Evolutionary conservation across 176 grass and related monocot species (phyloP).

Genomic region (Triticum monococcum): DNA sequence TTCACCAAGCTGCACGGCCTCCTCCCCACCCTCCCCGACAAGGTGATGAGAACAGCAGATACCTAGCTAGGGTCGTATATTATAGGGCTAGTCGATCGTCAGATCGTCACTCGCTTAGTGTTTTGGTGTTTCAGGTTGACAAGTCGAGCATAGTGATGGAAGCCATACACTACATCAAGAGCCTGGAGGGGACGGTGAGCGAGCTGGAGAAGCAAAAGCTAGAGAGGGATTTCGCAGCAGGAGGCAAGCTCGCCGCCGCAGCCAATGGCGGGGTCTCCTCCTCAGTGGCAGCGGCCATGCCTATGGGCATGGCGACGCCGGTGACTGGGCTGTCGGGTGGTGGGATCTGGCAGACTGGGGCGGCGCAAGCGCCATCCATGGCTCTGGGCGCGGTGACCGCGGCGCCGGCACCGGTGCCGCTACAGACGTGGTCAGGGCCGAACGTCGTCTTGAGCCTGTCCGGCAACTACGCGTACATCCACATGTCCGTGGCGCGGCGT

Average conservation of each 20-base stretch:
- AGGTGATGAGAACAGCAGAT: not conserved
- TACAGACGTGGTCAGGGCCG: slow-evolving; percentile 60
- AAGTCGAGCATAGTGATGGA: slow-evolving; percentile 60
- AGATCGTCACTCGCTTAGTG: not conserved
- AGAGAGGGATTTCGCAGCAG: slow-evolving; percentile 9
- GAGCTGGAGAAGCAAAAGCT: slow-evolving; percentile 52
- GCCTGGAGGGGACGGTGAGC: slow-evolving; percentile 36
- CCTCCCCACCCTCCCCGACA: slow-evolving; percentile 36
- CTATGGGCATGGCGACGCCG: not conserved
- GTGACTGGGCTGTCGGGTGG: slow-evolving; percentile 23
- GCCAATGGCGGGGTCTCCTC: not conserved
- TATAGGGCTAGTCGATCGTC: not conserved
- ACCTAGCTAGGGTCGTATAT: not conserved
- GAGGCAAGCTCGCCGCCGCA: not conserved
- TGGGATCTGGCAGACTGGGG: not conserved
- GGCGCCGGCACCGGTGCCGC: not conserved
- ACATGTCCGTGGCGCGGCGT: slow-evolving; percentile 24
- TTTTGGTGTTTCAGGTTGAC: slow-evolving; percentile 38
- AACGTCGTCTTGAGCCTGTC: slow-evolving; percentile 58
- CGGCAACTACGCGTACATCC: slow-evolving; percentile 45
- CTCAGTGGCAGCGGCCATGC: not conserved
- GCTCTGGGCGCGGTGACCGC: not conserved
- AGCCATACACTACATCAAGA: slow-evolving; percentile 64
- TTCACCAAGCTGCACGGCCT: slow-evolving; percentile 43
- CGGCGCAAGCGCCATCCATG: not conserved